Base-by-base conservation (phyloP, 805 yeast species). In the Jamesozyma piceae region DNA sequence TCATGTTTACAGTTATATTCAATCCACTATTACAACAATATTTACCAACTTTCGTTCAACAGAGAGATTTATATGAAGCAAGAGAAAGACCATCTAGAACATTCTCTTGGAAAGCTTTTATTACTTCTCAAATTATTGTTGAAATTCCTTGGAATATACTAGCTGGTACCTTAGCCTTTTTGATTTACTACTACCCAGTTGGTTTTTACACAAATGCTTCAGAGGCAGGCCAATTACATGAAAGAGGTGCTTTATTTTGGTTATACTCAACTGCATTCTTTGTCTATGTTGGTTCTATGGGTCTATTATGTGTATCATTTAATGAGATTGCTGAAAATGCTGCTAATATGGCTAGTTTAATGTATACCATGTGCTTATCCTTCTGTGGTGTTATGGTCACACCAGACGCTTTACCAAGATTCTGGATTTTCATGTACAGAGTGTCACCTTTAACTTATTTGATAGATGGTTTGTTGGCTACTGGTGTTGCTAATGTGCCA, bases 351-450 rank as follows among this genome's bases (percentile, higher is more conserved):
- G 72, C 76, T 1, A 65, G 73, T 30, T 54, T 82, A 52, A 54
- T 78, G 47, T 80, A 77, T 62, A 75, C 82, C 2, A 63, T 80
- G 69, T 67, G 77, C 31, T 66, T 84, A 64, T 73, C 74, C 42
- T 82, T 83, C 75, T 81, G 87, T 71, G 95, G 95, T 71, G 85
- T 81, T 35, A 66, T 84, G 65, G 77, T 75, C 14, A 66, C 75
- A 19, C 73, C 77, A 46, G 66, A 67, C 15, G 66, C 62, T 27
- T 56, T 80, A 66, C 82, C 83, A 26, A 77, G 86, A 15, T 84
- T 84, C 69, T 80, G 89, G 88, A 66, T 73, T 35, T 82, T 81
- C 70, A 78, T 82, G 86, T 82, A 81, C 69, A 69, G 88, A 57
- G 73, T 69, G 17, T 76, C n/a, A n/a, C n/a, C n/a, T n/a, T n/a